These are phyloP conservation scores for Acacia pycnantha DNA, from an alignment of 331 rosid species.

Conservation along the genomic window DNA sequence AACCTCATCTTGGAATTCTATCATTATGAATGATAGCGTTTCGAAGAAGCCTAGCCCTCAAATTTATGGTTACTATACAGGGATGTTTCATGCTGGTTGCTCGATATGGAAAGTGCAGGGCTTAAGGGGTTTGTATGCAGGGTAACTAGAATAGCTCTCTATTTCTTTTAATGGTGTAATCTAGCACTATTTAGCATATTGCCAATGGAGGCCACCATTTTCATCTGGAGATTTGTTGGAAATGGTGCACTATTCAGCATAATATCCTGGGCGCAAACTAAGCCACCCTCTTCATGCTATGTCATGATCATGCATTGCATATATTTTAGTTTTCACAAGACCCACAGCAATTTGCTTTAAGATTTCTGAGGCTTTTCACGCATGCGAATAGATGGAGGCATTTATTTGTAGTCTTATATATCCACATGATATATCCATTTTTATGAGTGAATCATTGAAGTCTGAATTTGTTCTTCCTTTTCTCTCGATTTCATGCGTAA, in stretches of 20 bases:
- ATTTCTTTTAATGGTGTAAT: conserved; percentile 12
- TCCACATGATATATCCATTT: background rate
- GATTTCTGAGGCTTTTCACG: background rate
- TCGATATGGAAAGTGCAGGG: conserved; percentile 86
- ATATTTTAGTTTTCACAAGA: background rate
- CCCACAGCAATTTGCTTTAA: background rate
- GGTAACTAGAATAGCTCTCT: conserved; percentile 42
- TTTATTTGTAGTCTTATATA: background rate
- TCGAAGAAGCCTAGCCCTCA: conserved; percentile 51
- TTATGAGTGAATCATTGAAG: background rate
- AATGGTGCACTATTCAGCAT: background rate
- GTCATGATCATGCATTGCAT: background rate
- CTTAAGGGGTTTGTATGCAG: conserved; percentile 82
- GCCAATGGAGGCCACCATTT: conserved; percentile 1
- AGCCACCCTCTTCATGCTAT: background rate
- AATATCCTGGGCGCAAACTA: background rate
- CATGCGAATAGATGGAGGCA: background rate
- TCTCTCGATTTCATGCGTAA: conserved; percentile 15
- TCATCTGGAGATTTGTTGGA: background rate
- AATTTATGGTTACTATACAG: conserved; percentile 75
- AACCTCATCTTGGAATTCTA: conserved; percentile 65
- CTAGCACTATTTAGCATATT: conserved; percentile 2
- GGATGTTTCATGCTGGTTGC: conserved; percentile 82
- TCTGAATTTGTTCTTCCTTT: background rate
- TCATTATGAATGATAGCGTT: conserved; percentile 44